Evolutionary conservation across 257 asterid genomes (phyloP).

Genomic region (Solanum sitiens): DNA sequence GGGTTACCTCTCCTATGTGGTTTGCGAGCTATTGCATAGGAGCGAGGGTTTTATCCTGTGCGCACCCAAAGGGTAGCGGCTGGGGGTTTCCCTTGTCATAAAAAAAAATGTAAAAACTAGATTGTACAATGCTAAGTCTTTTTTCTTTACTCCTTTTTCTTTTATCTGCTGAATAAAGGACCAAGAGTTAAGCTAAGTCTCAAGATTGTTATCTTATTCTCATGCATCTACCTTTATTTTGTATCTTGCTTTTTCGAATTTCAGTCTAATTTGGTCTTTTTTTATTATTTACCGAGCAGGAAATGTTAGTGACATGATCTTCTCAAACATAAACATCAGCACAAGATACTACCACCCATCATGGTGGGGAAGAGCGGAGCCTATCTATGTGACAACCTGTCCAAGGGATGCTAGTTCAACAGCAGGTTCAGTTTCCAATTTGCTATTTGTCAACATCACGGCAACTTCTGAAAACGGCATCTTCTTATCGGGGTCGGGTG

Average conservation of each 20-base stretch:
- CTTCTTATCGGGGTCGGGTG: slow-evolving; percentile 69
- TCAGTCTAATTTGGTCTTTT: background rate
- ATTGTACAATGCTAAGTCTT: background rate
- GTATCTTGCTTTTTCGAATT: background rate
- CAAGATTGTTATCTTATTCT: background rate
- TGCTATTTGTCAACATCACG: slow-evolving; percentile 65
- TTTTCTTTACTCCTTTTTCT: background rate
- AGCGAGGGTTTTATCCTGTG: too few relatives aligned
- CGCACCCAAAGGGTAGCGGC: too few relatives aligned
- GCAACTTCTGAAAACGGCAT: slow-evolving; percentile 79
- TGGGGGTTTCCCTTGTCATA: too few relatives aligned
- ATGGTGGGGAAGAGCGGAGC: slow-evolving; percentile 99
- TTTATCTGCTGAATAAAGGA: background rate
- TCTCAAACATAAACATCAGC: slow-evolving; percentile 75
- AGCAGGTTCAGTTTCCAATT: slow-evolving; percentile 60
- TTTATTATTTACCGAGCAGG: slow-evolving; percentile 32
- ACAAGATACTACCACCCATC: slow-evolving; percentile 80
- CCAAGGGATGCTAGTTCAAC: slow-evolving; percentile 51
- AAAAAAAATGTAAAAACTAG: too few relatives aligned
- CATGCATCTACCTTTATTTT: background rate
- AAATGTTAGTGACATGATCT: slow-evolving; percentile 63
- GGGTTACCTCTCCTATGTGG: too few relatives aligned
- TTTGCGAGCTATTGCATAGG: too few relatives aligned
- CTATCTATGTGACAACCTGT: slow-evolving; percentile 73
- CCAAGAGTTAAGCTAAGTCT: background rate